Evolutionary conservation across 768 basidiomycete species (phyloP).

Genomic region (Lactarius hatsudake): DNA sequence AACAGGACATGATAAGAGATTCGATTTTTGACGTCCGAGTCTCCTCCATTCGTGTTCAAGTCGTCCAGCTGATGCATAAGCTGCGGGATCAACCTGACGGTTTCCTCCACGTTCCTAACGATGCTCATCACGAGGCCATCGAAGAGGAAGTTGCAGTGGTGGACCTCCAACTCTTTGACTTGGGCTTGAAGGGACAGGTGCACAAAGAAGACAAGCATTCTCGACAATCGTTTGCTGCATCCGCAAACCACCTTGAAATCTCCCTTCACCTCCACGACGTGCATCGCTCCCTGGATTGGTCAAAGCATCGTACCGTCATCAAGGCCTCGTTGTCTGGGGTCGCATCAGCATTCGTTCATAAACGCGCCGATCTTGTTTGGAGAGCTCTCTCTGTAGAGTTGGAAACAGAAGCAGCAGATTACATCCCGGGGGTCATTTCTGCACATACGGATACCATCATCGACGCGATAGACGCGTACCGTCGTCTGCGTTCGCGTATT

Average conservation of each 20-base stretch:
- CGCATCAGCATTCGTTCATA: constrained; percentile 8
- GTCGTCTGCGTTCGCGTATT: constrained; percentile 3
- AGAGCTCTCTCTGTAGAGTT: constrained; percentile 14
- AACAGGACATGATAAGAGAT: constrained; percentile 2
- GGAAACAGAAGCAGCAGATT: constrained; percentile 18
- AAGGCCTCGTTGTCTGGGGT: constrained; percentile 12
- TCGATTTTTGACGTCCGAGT: constrained; percentile 18
- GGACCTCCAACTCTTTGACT: constrained; percentile 13
- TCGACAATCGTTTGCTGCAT: constrained; percentile 19
- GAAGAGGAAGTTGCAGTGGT: constrained; percentile 14
- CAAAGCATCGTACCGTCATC: constrained; percentile 1
- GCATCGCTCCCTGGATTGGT: constrained; percentile 2
- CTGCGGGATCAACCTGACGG: constrained; percentile 1
- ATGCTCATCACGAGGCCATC: neutral
- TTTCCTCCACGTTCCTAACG: neutral
- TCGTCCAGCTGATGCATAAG: constrained; percentile 9
- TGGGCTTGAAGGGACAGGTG: constrained; percentile 19
- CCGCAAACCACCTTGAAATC: neutral
- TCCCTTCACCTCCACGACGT: constrained; percentile 7
- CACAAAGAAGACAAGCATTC: constrained; percentile 11
- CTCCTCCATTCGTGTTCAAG: constrained; percentile 16
- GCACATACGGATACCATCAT: constrained; percentile 9
- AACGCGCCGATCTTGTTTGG: constrained; percentile 20
- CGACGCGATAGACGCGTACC: constrained; percentile 4
- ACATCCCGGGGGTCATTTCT: constrained; percentile 10